phyloP scores from a whole-genome alignment of 768 basidiomycete genomes.

The Leccinum uliginosum region DNA sequence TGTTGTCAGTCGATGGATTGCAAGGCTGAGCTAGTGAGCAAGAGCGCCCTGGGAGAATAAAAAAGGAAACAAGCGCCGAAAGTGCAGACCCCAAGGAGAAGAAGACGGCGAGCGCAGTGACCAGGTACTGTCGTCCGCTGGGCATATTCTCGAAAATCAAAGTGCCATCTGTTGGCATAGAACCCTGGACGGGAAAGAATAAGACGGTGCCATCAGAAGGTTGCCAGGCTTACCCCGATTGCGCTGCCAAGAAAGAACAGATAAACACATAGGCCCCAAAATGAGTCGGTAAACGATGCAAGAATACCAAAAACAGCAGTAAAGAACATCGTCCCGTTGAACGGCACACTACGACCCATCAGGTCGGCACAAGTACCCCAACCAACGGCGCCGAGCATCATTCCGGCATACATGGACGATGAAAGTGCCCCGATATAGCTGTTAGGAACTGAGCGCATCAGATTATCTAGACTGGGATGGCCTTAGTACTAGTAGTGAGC shows the following conservation, averaged over 20 bases:
- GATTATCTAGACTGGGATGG: conserved; percentile 3
- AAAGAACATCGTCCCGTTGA: conserved; percentile 89
- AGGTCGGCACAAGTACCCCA: conserved; percentile 95
- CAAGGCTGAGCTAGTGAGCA: conserved; percentile 53
- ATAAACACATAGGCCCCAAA: conserved; percentile 61
- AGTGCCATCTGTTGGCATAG: conserved; percentile 97
- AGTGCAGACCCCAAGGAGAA: conserved; percentile 92
- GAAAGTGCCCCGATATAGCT: conserved; percentile 77
- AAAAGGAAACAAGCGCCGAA: conserved; percentile 72
- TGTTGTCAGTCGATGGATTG: conserved; percentile 63
- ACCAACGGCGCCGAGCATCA: conserved; percentile 92
- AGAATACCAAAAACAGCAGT: conserved; percentile 85
- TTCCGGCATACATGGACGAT: conserved; percentile 89
- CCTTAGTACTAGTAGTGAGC: no score
- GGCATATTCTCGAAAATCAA: conserved; percentile 92
- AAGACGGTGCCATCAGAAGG: neutral
- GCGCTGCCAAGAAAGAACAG: conserved; percentile 90
- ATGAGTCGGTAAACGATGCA: conserved; percentile 70
- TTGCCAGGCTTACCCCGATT: conserved; percentile 66
- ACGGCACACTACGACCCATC: conserved; percentile 82
- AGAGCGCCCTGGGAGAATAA: conserved; percentile 74
- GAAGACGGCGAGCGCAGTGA: conserved; percentile 88
- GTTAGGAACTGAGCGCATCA: conserved; percentile 53
- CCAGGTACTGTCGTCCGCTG: conserved; percentile 83
- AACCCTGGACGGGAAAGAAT: conserved; percentile 48